Evolutionary conservation across 2,329 filamentous ascomycete species (phyloP).

Genomic region (Cytospora paraplurivora): DNA sequence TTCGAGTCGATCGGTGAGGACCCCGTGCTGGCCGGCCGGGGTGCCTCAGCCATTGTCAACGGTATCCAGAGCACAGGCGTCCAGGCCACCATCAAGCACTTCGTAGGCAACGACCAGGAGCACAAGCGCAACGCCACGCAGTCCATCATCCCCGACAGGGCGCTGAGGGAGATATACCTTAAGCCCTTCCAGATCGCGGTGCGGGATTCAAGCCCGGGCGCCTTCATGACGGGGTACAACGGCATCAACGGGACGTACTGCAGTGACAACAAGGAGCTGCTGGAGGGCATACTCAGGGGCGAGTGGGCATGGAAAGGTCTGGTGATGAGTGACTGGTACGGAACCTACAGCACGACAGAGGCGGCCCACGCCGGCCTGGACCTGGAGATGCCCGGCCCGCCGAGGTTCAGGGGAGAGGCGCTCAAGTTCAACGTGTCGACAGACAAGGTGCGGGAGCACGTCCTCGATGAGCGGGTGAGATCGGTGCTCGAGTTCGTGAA

Average conservation of each 20-base stretch:
- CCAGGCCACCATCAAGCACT: conserved; percentile 61
- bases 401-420: conserved; percentile 52
- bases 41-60: conserved; percentile 54
- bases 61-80: conserved; percentile 60
- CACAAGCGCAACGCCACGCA: conserved; percentile 59
- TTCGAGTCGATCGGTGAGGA: conserved; percentile 64
- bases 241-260: conserved; percentile 60
- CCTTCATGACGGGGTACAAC: conserved; percentile 63
- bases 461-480: conserved; percentile 60
- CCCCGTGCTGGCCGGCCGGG: conserved; percentile 57
- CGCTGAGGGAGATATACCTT: conserved; percentile 60
- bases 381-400: conserved; percentile 62
- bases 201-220: conserved; percentile 51
- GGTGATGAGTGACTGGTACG: conserved; percentile 63
- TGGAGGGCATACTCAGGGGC: conserved; percentile 53
- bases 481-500: conserved; percentile 63
- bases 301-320: conserved; percentile 62
- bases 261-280: conserved; percentile 54
- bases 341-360: conserved; percentile 56
- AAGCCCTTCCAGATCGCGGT: conserved; percentile 61
- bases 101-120: conserved; percentile 64
- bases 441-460: conserved; percentile 57
- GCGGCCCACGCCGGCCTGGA: conserved; percentile 55
- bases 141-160: conserved; percentile 56
- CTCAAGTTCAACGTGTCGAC: conserved; percentile 56